Conservation (phyloP, 2,329 filamentous ascomycete genomes). For the Trichoderma aggressivum region DNA sequence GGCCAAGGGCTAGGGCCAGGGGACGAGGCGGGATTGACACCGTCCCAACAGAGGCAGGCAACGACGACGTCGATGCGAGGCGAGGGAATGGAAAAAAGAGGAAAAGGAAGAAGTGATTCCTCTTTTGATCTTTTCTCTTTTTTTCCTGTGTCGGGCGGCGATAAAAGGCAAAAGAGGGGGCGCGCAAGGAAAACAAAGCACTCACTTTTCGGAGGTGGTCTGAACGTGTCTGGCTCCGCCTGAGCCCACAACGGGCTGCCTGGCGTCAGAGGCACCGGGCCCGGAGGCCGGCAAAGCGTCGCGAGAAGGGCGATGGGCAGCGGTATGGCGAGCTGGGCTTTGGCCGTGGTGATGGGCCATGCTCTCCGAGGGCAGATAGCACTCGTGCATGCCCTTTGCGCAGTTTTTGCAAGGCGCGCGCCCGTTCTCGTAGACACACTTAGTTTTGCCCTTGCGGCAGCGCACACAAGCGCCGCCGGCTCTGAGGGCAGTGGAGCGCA, state of each 20-base stretch:
- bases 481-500: constrained; percentile 57
- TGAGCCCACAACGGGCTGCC: constrained; percentile 41
- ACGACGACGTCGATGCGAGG: background rate
- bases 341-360: constrained; percentile 59
- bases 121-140: background rate
- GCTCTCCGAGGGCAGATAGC: constrained; percentile 59
- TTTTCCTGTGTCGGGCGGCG: background rate
- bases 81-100: background rate
- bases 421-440: constrained; percentile 61
- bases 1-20: background rate
- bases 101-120: background rate
- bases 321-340: constrained; percentile 50
- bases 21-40: background rate
- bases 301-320: constrained; percentile 49
- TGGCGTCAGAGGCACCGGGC: constrained; percentile 44
- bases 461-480: constrained; percentile 60
- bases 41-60: background rate
- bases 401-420: constrained; percentile 62
- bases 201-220: constrained; percentile 54
- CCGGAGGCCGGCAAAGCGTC: constrained; percentile 54
- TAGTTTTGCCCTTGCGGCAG: constrained; percentile 63
- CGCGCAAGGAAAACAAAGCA: constrained; percentile 25
- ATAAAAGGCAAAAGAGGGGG: background rate
- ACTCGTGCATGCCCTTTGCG: constrained; percentile 61
- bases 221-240: constrained; percentile 47